Evolutionary conservation across 2,329 filamentous ascomycete genomes (phyloP).

Genomic region (Thielaviopsis populi): DNA sequence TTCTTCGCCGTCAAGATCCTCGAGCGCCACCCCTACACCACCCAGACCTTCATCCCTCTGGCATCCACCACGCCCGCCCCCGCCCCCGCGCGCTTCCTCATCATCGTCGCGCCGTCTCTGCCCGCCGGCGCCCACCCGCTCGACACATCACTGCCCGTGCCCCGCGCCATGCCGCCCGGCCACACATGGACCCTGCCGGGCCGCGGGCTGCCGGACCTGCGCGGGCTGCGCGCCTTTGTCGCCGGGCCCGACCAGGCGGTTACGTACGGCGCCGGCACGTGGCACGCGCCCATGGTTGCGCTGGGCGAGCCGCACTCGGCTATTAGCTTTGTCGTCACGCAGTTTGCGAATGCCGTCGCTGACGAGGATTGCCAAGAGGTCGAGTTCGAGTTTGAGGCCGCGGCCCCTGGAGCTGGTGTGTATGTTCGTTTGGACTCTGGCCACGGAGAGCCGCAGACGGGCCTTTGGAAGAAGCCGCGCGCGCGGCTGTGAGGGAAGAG

Average conservation of each 20-base stretch:
- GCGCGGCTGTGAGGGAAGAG: neutral
- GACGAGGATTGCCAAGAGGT: slow-evolving; percentile 84
- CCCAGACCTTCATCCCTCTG: slow-evolving; percentile 81
- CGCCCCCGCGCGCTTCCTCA: slow-evolving; percentile 47
- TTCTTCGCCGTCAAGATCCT: slow-evolving; percentile 54
- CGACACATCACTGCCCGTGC: slow-evolving; percentile 18
- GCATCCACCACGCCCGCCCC: slow-evolving; percentile 21
- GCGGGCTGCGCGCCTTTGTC: slow-evolving; percentile 58
- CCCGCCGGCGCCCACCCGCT: slow-evolving; percentile 28
- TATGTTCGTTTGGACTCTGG: neutral
- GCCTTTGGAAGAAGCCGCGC: neutral
- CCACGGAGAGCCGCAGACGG: neutral
- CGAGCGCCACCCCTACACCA: slow-evolving; percentile 86
- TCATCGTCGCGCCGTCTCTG: slow-evolving; percentile 74
- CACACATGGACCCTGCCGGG: slow-evolving; percentile 34
- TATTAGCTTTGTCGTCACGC: slow-evolving; percentile 77
- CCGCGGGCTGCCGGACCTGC: slow-evolving; percentile 56
- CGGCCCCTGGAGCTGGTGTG: neutral
- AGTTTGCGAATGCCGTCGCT: slow-evolving; percentile 71
- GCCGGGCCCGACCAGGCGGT: slow-evolving; percentile 68
- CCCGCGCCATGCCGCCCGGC: slow-evolving; percentile 19
- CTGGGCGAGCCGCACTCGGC: slow-evolving; percentile 44
- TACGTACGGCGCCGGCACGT: slow-evolving; percentile 82
- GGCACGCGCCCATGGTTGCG: slow-evolving; percentile 93
- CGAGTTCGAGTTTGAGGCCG: neutral